phyloP scores from a whole-genome alignment of 805 yeast species.

The Kuraishia piskuri region DNA sequence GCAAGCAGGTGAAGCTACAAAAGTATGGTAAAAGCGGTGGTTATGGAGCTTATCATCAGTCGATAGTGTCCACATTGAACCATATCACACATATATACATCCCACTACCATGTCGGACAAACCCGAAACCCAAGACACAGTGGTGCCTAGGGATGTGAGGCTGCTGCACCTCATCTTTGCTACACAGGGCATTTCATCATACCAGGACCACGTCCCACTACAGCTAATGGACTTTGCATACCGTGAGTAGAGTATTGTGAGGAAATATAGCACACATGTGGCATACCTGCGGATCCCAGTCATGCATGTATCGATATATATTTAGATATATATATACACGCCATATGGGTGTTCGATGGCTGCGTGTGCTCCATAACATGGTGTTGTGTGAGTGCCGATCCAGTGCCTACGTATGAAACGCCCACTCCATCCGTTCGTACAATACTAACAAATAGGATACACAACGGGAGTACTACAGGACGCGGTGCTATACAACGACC shows the following conservation, averaged over 20 bases:
- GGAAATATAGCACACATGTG: no score
- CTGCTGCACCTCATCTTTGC: slow-evolving; percentile 86
- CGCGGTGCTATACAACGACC: slow-evolving; percentile 84
- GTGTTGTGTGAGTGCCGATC: not conserved
- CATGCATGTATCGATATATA: no score
- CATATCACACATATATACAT: not conserved
- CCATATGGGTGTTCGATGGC: not conserved
- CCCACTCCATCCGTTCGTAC: no score
- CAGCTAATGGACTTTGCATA: slow-evolving; percentile 97
- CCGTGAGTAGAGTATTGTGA: slow-evolving; percentile 30
- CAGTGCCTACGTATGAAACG: slow-evolving; percentile 3
- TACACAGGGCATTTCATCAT: slow-evolving; percentile 83
- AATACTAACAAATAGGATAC: slow-evolving; percentile 37
- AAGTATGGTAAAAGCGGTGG: not conserved
- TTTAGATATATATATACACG: not conserved
- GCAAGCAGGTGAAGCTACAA: no score
- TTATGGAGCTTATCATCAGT: no score
- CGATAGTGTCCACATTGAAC: not conserved
- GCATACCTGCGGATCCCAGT: no score
- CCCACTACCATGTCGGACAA: not conserved
- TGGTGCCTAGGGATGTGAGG: slow-evolving; percentile 84
- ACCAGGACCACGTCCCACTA: slow-evolving; percentile 92
- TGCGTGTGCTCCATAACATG: no score
- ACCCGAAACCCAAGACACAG: slow-evolving; percentile 5
- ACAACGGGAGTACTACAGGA: slow-evolving; percentile 83